Evolutionary conservation across 2,329 filamentous ascomycete species (phyloP), one percentile per base, ranked within the genome.

Genomic region (Colletotrichum karsti): DNA sequence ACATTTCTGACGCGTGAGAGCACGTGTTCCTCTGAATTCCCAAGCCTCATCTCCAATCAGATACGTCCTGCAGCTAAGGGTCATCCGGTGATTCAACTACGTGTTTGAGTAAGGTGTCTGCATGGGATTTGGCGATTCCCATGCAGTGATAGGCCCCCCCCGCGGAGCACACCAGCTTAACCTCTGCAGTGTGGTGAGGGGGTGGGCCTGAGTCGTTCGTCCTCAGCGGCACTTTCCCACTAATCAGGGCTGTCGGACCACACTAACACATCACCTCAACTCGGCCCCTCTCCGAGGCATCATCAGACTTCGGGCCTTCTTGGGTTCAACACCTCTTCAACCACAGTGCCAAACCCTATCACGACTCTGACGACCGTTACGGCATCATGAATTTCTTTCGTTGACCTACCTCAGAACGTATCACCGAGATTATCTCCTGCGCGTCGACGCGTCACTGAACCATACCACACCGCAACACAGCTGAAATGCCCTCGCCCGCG

Each of bases 401-500:
- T 46, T 15, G 37, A 55, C 24, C 15, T 50, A 24, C 35, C n/a
- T n/a, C n/a, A n/a, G 37, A 63, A 30, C 15, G 5, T 2, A 24
- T 28, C 12, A 24, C 41, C 35, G 12, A 30, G 9, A 9, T 18
- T 24, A 33, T 18, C 15, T 8, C 28, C 39, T 28, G 26, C 50
- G 63, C 63, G 30, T n/a, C 39, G 53, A 18, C 59, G 20, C 37
- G 10, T 28, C 8, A 18, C 46, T n/a, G n/a, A n/a, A 15, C 20
- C 39, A 26, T 37, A 1, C 20, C n/a, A 20, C n/a, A 26, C 9
- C 4, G 18, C 39, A 42, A 30, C 28, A 33, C 28, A 57, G 66
- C 63, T 71, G 71, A 72, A 41, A 70, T 63, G 62, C 62, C 39
- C 44, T 22, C 62, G 58, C 22, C 24, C 50, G 54, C 30, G 28